phyloP scores from a whole-genome alignment of 2,329 filamentous ascomycete species.

The Colletotrichum aenigma region DNA sequence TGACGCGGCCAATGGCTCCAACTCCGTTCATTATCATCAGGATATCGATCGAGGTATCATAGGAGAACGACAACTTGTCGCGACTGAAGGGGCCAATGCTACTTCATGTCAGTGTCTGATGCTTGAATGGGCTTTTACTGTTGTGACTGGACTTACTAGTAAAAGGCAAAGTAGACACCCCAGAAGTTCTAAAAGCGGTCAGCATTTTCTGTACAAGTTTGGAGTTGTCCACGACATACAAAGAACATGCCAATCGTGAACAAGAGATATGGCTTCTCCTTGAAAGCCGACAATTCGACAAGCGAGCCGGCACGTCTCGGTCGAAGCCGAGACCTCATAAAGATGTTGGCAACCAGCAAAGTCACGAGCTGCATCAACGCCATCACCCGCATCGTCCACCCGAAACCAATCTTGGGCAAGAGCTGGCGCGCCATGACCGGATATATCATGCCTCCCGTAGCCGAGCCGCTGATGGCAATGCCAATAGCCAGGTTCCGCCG shows the following conservation, averaged over 20 bases:
- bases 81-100: slow-evolving; percentile 41
- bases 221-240: slow-evolving; percentile 9
- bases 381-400: slow-evolving; percentile 62
- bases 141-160: slow-evolving; percentile 40
- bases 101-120: slow-evolving; percentile 62
- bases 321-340: slow-evolving; percentile 27
- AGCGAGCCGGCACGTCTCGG: slow-evolving; percentile 40
- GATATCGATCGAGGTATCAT: slow-evolving; percentile 34
- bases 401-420: slow-evolving; percentile 57
- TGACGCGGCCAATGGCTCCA: slow-evolving; percentile 39
- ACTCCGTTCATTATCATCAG: slow-evolving; percentile 45
- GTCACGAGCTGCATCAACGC: slow-evolving; percentile 73
- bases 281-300: slow-evolving; percentile 43
- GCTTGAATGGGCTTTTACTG: slow-evolving; percentile 30
- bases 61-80: slow-evolving; percentile 33
- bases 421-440: slow-evolving; percentile 57
- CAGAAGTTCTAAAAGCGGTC: slow-evolving; percentile 30
- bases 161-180: slow-evolving; percentile 48
- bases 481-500: slow-evolving; percentile 60
- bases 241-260: slow-evolving; percentile 41
- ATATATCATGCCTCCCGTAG: slow-evolving; percentile 57
- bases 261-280: slow-evolving; percentile 33
- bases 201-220: slow-evolving; percentile 32
- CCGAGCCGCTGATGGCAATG: slow-evolving; percentile 59
- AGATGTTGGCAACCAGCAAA: slow-evolving; percentile 62